phyloP scores from a whole-genome alignment of 2,329 filamentous ascomycete genomes.

The Penicillium glabrum region DNA sequence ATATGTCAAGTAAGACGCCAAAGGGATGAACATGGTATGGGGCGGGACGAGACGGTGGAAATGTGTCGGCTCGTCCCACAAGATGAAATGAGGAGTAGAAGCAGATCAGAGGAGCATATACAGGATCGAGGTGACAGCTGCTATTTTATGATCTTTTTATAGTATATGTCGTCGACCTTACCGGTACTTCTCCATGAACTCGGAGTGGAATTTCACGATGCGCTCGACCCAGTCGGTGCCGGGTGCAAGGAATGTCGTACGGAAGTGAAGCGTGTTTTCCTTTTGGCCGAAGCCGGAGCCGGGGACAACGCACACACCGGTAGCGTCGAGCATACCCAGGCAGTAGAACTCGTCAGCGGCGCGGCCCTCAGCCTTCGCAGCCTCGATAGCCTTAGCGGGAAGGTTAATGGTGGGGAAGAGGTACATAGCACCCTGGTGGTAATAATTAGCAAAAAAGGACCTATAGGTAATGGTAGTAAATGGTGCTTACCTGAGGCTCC shows the following conservation, averaged over 20 bases:
- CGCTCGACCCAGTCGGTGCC: conserved; percentile 91
- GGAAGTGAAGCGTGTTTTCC: conserved; percentile 86
- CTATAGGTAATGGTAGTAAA: background rate
- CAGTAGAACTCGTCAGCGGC: conserved; percentile 91
- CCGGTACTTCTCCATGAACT: conserved; percentile 79
- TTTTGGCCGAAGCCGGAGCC: conserved; percentile 94
- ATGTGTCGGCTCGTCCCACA: conserved; percentile 4
- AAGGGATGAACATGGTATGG: background rate
- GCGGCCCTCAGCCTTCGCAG: conserved; percentile 71
- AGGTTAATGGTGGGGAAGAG: conserved; percentile 93
- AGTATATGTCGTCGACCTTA: conserved; percentile 9
- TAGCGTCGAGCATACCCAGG: conserved; percentile 84
- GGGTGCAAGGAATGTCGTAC: conserved; percentile 94
- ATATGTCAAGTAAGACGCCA: background rate
- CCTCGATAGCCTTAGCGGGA: conserved; percentile 71
- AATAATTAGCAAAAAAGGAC: conserved; percentile 4
- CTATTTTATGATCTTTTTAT: background rate
- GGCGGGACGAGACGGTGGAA: background rate
- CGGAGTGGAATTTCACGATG: conserved; percentile 85
- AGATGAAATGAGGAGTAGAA: conserved; percentile 2
- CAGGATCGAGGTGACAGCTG: background rate
- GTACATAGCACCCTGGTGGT: conserved; percentile 84
- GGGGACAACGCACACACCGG: conserved; percentile 90
- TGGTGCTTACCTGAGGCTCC: conserved; percentile 63
- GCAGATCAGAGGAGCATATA: background rate